Evolutionary conservation across 2,329 filamentous ascomycete species (phyloP), one percentile per base, ranked within the genome.

Genomic region (Neonectria hederae): DNA sequence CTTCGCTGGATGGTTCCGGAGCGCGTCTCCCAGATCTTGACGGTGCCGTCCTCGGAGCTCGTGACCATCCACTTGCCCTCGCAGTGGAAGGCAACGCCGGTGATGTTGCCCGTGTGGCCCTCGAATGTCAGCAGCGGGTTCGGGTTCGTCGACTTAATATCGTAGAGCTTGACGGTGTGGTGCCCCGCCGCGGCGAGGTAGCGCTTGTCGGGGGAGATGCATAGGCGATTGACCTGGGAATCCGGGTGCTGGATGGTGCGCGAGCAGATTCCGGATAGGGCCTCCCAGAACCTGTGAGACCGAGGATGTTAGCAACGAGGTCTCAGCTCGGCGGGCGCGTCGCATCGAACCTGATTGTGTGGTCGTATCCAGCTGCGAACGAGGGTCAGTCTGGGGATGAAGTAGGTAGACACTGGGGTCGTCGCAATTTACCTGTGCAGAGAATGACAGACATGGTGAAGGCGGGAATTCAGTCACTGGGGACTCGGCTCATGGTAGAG

Each of bases 21-120:
- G 51, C 94, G 85, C 5, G 94, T 97, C 78, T 97, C 95, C 94
- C 94, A 97, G 68, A 97, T 97, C 84, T 97, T 97, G 76, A 97
- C 94, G 0, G 93, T 97, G 73, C 94, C 93, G 76, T 99, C 96
- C 80, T 99, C 96, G 51, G 93, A 97, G 79, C 92, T 97, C 10
- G 96, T 99, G 19, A 98, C 96, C 92, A 99, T 97, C 96, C 96
- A 99, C 82, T 99, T 99, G 11, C 95, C 94, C 80, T 99, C 96
- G 78, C 95, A 98, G 79, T 99, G 96, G 78, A 99, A 99, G 11
- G 94, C 94, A 51, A 99, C 92, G 46, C 96, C 96, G 0, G 96
- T 99, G 76, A 99, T 91, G 75, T 99, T 99, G 70, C 90, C 93
- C 13, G 93, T 96, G 81, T 99, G 96, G 45, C 96, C 96, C 77